These are phyloP conservation scores for Beauveria asiatica DNA, from an alignment of 2,329 filamentous ascomycete genomes.

Conservation along the genomic window DNA sequence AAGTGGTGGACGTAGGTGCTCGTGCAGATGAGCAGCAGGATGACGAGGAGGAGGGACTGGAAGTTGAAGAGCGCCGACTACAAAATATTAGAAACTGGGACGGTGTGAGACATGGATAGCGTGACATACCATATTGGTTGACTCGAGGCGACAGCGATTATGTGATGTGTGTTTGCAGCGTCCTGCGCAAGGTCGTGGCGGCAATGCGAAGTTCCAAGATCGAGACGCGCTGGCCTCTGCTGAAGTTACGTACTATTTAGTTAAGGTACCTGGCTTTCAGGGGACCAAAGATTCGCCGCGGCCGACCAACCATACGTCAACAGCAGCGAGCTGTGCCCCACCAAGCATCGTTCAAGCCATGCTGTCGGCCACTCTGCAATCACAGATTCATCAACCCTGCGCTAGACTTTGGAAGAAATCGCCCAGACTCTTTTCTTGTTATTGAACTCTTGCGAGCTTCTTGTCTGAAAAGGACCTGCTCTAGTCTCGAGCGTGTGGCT, in stretches of 20 bases:
- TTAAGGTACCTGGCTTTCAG: conserved; percentile 1
- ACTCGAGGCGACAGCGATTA: too few species aligned
- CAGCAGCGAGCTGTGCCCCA: neutral
- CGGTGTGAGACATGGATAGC: neutral
- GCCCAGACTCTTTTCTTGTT: neutral
- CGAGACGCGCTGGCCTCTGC: conserved; percentile 3
- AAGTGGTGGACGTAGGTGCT: conserved; percentile 88
- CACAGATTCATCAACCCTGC: neutral
- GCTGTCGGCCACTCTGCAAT: neutral
- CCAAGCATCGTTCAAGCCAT: conserved; percentile 5
- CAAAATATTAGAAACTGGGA: neutral
- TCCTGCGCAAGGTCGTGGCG: neutral
- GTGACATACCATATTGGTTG: conserved; percentile 20
- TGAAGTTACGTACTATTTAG: conserved; percentile 4
- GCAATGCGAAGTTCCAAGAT: neutral
- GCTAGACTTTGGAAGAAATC: neutral
- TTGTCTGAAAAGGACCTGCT: neutral
- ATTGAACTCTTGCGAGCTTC: too few species aligned
- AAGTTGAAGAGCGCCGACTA: conserved; percentile 98
- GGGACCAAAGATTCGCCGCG: conserved; percentile 31
- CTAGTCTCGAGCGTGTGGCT: neutral
- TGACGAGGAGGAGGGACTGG: conserved; percentile 87
- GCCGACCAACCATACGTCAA: conserved; percentile 13
- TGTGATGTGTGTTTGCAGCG: neutral
- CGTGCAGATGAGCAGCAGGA: conserved; percentile 93